Base-by-base conservation (phyloP, 2,329 filamentous ascomycete genomes). In the Aspergillus pseudotamarii region DNA sequence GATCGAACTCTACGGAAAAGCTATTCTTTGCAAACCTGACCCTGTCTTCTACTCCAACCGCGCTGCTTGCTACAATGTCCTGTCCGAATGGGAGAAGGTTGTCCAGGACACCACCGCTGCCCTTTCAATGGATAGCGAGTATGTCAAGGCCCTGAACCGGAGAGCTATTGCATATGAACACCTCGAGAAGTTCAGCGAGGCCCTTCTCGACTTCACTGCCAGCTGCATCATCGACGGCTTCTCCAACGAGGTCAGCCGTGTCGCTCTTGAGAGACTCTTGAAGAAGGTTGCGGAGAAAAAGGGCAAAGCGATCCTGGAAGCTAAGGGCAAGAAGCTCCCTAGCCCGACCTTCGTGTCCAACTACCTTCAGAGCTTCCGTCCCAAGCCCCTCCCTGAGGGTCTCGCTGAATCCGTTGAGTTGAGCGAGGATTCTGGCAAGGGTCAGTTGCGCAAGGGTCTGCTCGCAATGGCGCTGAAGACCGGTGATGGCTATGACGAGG, bases 201-300 rank as follows among this genome's bases (percentile, higher is more conserved):
- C 95, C 53, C 89, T 99, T 10, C 87, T 99, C 67, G 95, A 99
- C 82, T 98, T 96, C 82, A 99, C 95, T 10, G 95, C 95, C 63
- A 97, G 94, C 82, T 99, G 95, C 83, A 99, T 99, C 79, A 97
- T 99, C 77, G 95, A 99, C 78, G 91, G 91, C 66, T 99, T 99
- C 86, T 91, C 92, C 81, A 98, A 95, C 79, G 91, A 97, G 73
- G 84, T 86, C 65, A 96, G 92, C 75, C 93, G 94, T 28, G 89
- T 94, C 78, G 89, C 93, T 51, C 94, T 99, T 11, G 95, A 99
- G 84, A 86, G 94, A 66, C 83, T 99, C 67, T 85, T 99, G 67
- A 98, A 98, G 86, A 96, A 96, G 83, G 94, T 98, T 57, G 95
- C 95, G 54, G 94, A 98, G 81, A 86, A 91, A 69, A 97, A 97